phyloP scores from a whole-genome alignment of 2,329 filamentous ascomycete species.

The Fusarium sp. region DNA sequence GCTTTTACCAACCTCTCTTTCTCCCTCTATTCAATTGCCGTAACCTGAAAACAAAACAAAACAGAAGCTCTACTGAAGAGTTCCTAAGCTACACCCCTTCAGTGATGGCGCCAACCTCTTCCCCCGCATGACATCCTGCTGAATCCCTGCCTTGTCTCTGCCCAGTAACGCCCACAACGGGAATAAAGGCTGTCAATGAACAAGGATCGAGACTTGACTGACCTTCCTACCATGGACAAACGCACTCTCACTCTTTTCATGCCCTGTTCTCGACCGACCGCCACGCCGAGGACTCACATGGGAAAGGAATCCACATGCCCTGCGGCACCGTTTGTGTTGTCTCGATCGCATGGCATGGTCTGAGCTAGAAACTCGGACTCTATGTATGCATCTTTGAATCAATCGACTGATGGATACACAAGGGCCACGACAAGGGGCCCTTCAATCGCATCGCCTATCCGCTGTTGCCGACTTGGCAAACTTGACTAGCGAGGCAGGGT shows the following conservation, averaged over 20 bases:
- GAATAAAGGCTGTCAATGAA: constrained; percentile 18
- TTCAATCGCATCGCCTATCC: constrained; percentile 12
- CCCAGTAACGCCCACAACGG: constrained; percentile 23
- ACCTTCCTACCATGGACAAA: constrained; percentile 38
- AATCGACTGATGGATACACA: constrained; percentile 1
- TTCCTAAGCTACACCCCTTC: background rate
- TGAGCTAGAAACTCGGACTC: background rate
- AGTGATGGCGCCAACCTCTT: constrained; percentile 29
- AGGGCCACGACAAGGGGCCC: background rate
- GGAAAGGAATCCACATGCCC: background rate
- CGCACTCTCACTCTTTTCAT: constrained; percentile 3
- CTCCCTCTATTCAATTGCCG: background rate
- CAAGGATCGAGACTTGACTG: constrained; percentile 28
- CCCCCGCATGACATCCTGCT: constrained; percentile 35
- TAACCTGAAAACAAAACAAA: background rate
- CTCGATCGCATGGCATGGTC: constrained; percentile 4
- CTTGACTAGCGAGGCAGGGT: background rate
- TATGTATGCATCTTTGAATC: background rate
- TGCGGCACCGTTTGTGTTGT: constrained; percentile 5
- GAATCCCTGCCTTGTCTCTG: background rate
- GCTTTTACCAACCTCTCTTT: background rate
- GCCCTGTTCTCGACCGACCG: constrained; percentile 23
- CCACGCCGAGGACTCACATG: constrained; percentile 44
- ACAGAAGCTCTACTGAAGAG: background rate
- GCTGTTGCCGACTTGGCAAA: constrained; percentile 36